Evolutionary conservation across 179 eudicot genomes (phyloP), one percentile per base, ranked within the genome.

Genomic region (Amaranthus tricolor): DNA sequence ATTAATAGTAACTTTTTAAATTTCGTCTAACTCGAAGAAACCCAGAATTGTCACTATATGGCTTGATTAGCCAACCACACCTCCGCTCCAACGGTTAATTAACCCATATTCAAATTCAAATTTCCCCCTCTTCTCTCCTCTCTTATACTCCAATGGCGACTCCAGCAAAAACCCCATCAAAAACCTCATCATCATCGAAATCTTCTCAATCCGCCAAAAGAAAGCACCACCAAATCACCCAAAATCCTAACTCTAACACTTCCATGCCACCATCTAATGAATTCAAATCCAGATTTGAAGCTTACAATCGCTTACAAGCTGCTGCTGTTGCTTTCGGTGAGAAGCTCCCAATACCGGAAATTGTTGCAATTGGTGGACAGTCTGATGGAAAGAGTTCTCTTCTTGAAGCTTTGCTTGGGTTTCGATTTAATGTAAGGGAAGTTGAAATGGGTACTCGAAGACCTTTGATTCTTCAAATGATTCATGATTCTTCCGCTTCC

Each of bases 301-400:
- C 99, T 43, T 96, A 96, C 86, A 96, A 93, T 63, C 89, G 98
- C 0, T 87, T 96, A 5, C 99, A 96, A 79, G 92, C 99, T 1
- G 98, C 97, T 6, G 99, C 99, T 0, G 99, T 96, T 0, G 97
- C 99, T 0, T 96, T 96, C 78, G 99, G 98, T 0, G 99, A 96
- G 87, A 87, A 89, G 78, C 96, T 96, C 7, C 97, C 99, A 0
- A 96, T 96, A 44, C 99, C 99, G 0, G 99, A 96, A 84, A 96
- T 96, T 6, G 97, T 96, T 4, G 99, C 99, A 0, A 59, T 96
- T 19, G 99, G 99, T 0, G 99, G 99, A 0, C 99, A 96, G 79
- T 96, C 99, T 53, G 99, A 96, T 76, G 99, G 99, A 6, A 96
- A 96, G 86, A 96, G 99, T 82, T 91, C 99, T 1, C 94, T 96